Base-by-base conservation (phyloP, 192 early-diverging fungal genomes). In the Podila epicladia region DNA sequence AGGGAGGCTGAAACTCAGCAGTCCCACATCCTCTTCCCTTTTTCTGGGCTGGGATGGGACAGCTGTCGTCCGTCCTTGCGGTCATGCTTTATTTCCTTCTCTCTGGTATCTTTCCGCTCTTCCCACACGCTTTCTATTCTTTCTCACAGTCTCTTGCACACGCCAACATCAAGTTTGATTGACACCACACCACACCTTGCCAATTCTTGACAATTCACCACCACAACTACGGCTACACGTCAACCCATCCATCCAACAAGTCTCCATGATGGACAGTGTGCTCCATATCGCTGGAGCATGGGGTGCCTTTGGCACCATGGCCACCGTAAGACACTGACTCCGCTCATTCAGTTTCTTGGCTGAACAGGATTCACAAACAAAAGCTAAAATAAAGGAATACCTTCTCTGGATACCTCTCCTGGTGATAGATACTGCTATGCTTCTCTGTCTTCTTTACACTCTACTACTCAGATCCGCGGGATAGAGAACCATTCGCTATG, bases 401-500 rank as follows among this genome's bases (percentile, higher is more conserved):
- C 12, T 37, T 31, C 32, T 33, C 28, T 31, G 9, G 28, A 31
- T 45, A 26, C 17, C 15, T 22, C 12, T 58, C 20, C 49, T 53
- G 28, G 28, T 8, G 28, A 24, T 82, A 87, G 88, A 62, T 73
- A 9, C 69, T 85, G 31, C 75, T 89, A 38, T 65, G 76, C 2
- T 85, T 89, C 72, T 85, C 85, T 33, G 67, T 84, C 50, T 64
- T 65, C 28, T 87, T 89, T 45, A 86, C 87, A 37, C 67, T 83
- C 28, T 84, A 89, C 77, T 89, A 87, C 67, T 86, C 87, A 55
- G 76, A 85, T 65, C 74, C 62, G 49, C 72, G 76, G 37, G 88
- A 89, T 35, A 73, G 80, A 8, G 88, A 89, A 49, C 76, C 71
- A 2, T 83, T 89, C 58, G 88, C 88, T 13, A 84, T 87, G 55